Conservation (phyloP, 2,329 filamentous ascomycete species). For the Penicillium crustosum region DNA sequence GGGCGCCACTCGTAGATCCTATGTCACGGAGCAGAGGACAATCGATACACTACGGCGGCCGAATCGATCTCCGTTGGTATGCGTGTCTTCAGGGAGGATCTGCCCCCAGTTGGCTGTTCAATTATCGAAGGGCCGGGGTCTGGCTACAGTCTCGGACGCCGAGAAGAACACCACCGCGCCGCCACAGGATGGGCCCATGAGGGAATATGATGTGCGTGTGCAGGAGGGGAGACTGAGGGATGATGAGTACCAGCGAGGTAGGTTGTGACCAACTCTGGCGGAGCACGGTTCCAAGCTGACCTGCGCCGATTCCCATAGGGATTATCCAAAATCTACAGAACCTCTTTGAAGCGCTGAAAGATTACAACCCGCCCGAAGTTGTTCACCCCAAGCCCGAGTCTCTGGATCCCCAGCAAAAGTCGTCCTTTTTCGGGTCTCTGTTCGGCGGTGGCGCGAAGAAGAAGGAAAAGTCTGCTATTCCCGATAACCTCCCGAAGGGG, state of each 20-base stretch:
- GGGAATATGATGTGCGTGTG: slow-evolving; percentile 85
- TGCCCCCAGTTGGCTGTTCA: slow-evolving; percentile 23
- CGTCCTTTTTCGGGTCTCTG: slow-evolving; percentile 52
- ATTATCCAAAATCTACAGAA: slow-evolving; percentile 89
- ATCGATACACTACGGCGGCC: slow-evolving; percentile 2
- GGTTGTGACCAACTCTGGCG: not conserved
- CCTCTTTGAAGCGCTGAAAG: slow-evolving; percentile 76
- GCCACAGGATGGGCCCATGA: slow-evolving; percentile 65
- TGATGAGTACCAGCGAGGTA: slow-evolving; percentile 88
- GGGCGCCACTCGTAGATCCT: slow-evolving; percentile 18
- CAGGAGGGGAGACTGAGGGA: slow-evolving; percentile 71
- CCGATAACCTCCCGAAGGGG: slow-evolving; percentile 76
- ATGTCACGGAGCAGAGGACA: slow-evolving; percentile 20
- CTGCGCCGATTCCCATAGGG: slow-evolving; percentile 48
- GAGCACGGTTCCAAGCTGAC: not conserved
- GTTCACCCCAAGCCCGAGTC: slow-evolving; percentile 75
- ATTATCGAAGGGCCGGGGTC: slow-evolving; percentile 15
- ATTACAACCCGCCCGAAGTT: slow-evolving; percentile 72
- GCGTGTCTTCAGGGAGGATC: not conserved
- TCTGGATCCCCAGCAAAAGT: slow-evolving; percentile 54
- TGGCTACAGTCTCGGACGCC: slow-evolving; percentile 20
- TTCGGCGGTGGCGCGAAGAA: slow-evolving; percentile 35
- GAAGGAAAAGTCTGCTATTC: slow-evolving; percentile 52
- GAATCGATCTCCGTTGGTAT: not conserved
- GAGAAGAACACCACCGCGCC: slow-evolving; percentile 9